Percentiles rank a stretch among this genome's conserved stretches.
Conservation (phyloP, 805 yeast genomes). For the Starmerella sirachaensis region DNA sequence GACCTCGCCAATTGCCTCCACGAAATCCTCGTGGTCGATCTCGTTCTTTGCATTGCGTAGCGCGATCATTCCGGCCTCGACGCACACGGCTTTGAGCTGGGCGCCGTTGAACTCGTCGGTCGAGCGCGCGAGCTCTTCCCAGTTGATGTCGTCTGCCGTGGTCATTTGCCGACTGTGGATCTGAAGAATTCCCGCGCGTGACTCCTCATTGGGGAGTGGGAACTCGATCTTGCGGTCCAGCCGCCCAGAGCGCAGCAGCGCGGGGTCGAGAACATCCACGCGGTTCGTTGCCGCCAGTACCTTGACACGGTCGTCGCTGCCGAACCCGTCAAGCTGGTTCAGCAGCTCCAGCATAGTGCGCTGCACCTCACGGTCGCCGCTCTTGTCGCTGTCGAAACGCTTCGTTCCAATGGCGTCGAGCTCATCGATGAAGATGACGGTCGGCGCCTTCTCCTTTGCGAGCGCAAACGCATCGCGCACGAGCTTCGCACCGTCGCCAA, state of each 20-base stretch:
- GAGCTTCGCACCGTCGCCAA: constrained; percentile 97
- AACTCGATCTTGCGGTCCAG: constrained; percentile 96
- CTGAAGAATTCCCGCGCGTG: constrained; percentile 91
- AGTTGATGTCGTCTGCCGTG: constrained; percentile 72
- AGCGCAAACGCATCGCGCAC: constrained; percentile 95
- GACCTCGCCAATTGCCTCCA: constrained; percentile 95
- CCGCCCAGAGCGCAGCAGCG: constrained; percentile 91
- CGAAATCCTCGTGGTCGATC: constrained; percentile 94
- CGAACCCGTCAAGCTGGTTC: constrained; percentile 96
- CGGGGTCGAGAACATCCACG: constrained; percentile 98
- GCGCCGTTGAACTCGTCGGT: constrained; percentile 99
- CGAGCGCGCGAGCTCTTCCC: constrained; percentile 96
- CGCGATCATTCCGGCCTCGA: constrained; percentile 99
- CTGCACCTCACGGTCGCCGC: constrained; percentile 97
- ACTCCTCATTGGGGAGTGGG: constrained; percentile 95
- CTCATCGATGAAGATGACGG: constrained; percentile 95
- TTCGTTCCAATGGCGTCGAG: constrained; percentile 98
- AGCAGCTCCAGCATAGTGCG: constrained; percentile 97
- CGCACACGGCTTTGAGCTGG: constrained; percentile 95
- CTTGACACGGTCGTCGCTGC: constrained; percentile 92
- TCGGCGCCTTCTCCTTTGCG: constrained; percentile 97
- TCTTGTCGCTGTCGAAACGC: constrained; percentile 92
- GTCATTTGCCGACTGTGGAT: constrained; percentile 97
- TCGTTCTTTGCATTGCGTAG: constrained; percentile 83
- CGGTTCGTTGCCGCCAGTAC: constrained; percentile 97